phyloP scores from a whole-genome alignment of 768 basidiomycete genomes.

The Panaeolus cyanescens region DNA sequence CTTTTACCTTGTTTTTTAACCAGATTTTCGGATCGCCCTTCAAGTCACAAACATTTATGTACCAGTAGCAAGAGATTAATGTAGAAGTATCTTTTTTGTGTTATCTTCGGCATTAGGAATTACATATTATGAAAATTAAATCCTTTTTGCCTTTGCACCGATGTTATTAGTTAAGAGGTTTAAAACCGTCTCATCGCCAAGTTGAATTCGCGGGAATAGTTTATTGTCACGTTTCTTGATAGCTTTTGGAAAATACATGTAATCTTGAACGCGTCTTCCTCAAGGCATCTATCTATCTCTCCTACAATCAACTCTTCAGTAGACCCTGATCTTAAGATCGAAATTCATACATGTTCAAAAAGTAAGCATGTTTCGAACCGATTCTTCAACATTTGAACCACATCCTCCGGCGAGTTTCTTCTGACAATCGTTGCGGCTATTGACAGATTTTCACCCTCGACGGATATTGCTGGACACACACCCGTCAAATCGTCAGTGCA shows the following conservation, averaged over 20 bases:
- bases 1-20: constrained; percentile 15
- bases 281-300: constrained; percentile 9
- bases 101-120: neutral
- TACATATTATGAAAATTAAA: neutral
- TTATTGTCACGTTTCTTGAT: constrained; percentile 16
- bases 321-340: constrained; percentile 5
- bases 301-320: constrained; percentile 8
- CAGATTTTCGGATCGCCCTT: constrained; percentile 23
- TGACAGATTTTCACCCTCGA: constrained; percentile 65
- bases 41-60: constrained; percentile 30
- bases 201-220: too few relatives aligned
- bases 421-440: constrained; percentile 5
- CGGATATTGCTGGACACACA: constrained; percentile 88
- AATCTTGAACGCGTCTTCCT: constrained; percentile 22
- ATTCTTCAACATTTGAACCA: constrained; percentile 2
- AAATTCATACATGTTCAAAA: constrained; percentile 65
- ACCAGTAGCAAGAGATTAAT: constrained; percentile 44
- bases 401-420: constrained; percentile 6
- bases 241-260: constrained; percentile 9
- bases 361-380: constrained; percentile 40
- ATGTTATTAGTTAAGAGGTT: neutral
- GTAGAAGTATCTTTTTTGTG: constrained; percentile 32
- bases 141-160: neutral
- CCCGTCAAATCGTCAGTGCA: constrained; percentile 94
- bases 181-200: neutral